Conservation (phyloP, 805 yeast genomes). For the Danielozyma ontarioensis region DNA sequence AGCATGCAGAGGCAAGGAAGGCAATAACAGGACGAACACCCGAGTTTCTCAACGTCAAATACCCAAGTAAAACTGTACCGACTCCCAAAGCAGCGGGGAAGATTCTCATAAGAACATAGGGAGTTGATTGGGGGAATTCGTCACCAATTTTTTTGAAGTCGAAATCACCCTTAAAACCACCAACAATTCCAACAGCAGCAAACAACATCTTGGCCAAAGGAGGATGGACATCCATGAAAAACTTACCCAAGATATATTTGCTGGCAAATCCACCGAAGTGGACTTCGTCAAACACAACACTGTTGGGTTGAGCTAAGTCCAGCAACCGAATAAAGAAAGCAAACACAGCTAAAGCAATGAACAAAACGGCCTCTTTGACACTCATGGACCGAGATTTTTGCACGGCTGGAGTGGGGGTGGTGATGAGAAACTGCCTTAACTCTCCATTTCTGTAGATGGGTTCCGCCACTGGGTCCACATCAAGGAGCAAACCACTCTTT, state of each 20-base stretch:
- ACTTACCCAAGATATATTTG: constrained; percentile 62
- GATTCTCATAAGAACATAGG: constrained; percentile 65
- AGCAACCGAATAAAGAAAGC: constrained; percentile 58
- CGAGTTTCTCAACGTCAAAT: constrained; percentile 64
- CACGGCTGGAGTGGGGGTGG: constrained; percentile 43
- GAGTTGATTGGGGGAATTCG: constrained; percentile 51
- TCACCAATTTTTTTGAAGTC: constrained; percentile 64
- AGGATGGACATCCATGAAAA: constrained; percentile 74
- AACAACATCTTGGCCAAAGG: constrained; percentile 74
- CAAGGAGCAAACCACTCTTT: too few species aligned
- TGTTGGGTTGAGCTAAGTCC: constrained; percentile 60
- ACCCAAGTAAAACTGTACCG: constrained; percentile 59
- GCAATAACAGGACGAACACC: constrained; percentile 67
- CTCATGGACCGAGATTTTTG: constrained; percentile 16
- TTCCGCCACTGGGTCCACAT: constrained; percentile 39
- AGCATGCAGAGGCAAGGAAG: constrained; percentile 48
- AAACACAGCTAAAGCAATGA: constrained; percentile 39
- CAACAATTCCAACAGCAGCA: constrained; percentile 63
- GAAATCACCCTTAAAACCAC: constrained; percentile 71
- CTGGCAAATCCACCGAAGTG: constrained; percentile 96
- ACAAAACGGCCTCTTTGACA: constrained; percentile 18
- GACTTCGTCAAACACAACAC: constrained; percentile 90
- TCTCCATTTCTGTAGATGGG: constrained; percentile 41
- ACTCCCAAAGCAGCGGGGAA: constrained; percentile 67
- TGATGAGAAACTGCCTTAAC: constrained; percentile 48